Base-by-base conservation (phyloP, 1,284 basidiomycete genomes). In the Taiwanofungus camphoratus region DNA sequence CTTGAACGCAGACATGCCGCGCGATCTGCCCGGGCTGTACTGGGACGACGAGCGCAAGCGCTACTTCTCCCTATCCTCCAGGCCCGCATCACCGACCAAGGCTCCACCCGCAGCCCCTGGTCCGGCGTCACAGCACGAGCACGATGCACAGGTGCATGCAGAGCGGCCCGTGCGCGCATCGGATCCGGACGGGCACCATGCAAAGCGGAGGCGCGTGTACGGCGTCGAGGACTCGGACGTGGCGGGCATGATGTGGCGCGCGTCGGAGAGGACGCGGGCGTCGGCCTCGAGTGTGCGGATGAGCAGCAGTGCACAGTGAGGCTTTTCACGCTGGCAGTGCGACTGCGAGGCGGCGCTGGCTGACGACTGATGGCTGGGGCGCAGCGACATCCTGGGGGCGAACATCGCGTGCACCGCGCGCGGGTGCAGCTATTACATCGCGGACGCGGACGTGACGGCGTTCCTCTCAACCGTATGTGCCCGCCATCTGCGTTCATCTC, bases 1-100 rank as follows among this genome's bases (percentile, higher is more conserved):
- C n/a, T n/a, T n/a, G n/a, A n/a, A n/a, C n/a, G n/a, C n/a, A n/a
- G n/a, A n/a, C n/a, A 54, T 52, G 50, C 59, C 59, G 30, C 48
- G 51, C 7, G 57, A 62, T 20, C 51, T 63, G 5, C 60, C 61
- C 5, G 61, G 61, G 11, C 47, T 62, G 16, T 63, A 62, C 40
- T 63, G 59, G 58, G 60, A 63, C 40, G 56, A 58, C 33, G 48
- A 51, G 7, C 56, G 50, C 35, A 46, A 54, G 16, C 58, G 61
- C 8, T 63, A 63, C 38, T 63, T 61, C 30, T 58, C 60, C 11
- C 31, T 61, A 3, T 46, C 58, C 5, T 58, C 58, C 2, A 49
- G 52, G 22, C 55, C 56, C 21, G 41, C 23, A 31, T 16, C 33
- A 18, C 33, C 3, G 12, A 22, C 20, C 2, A 5, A 21, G n/a